Evolutionary conservation across 169 alveolate genomes (phyloP), one percentile per base, ranked within the genome.

Genomic region (Theileria annulata): DNA sequence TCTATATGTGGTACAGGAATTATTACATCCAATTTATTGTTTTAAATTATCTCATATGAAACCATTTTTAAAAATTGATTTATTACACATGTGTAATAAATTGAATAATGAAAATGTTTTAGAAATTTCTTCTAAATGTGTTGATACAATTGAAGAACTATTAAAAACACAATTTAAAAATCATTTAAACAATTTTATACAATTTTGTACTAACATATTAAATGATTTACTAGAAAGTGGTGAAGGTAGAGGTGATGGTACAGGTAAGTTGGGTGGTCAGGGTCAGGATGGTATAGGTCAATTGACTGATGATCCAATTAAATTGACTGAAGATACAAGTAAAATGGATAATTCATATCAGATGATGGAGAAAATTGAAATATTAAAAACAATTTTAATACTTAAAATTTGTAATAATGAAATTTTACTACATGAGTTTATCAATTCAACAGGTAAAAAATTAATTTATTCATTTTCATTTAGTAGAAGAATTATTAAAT

Each of bases 21-120:
- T 72, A 15, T n/a, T 72, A 27, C 71, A 72, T 6, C 79, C 79
- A 0, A 59, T 72, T 33, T 72, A 72, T 56, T 35, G 67, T n/a
- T 19, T 30, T 27, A 42, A 21, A 5, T 49, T 27, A 28, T n/a
- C 10, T 13, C 31, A 30, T 0, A 5, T 25, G 28, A 58, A 60
- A 51, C 49, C 76, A 5, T 35, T 35, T 27, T 17, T 72, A 13
- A 19, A 30, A 3, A 27, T 56, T 21, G 79, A 72, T 35, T 8
- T 72, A 17, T 10, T 58, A 2, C 62, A 72, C 62, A 42, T 51
- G 59, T 1, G 30, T 3, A 78, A 78, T 3, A 35, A 42, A 15
- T 30, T 72, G 21, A 62, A 60, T 49, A 12, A 63, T 9, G 25
- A 25, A 47, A 6, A 15, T 6, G 49, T 3, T 31, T 5, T 15